Percentiles rank a stretch among this genome's conserved stretches.
phyloP scores from a whole-genome alignment of 2,329 filamentous ascomycete species.

The Tympanopsis confertula region DNA sequence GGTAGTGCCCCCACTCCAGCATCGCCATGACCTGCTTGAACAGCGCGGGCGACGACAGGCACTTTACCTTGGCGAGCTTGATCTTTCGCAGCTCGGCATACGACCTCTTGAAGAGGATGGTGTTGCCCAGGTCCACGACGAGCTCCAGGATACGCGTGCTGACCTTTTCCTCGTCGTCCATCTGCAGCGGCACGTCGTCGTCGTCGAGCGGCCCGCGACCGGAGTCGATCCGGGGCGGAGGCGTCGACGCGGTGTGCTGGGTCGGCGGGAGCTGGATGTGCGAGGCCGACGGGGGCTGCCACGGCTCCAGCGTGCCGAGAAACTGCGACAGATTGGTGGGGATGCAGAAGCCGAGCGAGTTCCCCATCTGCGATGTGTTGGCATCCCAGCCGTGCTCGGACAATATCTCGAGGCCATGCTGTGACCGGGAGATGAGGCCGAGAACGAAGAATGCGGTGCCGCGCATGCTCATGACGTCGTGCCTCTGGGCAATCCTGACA shows the following conservation, averaged over 20 bases:
- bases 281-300: conserved; percentile 37
- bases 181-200: conserved; percentile 19
- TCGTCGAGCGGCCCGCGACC: conserved; percentile 12
- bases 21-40: conserved; percentile 79
- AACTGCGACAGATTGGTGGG: conserved; percentile 68
- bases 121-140: conserved; percentile 81
- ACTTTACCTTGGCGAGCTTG: conserved; percentile 61
- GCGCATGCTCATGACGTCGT: conserved; percentile 81
- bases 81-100: conserved; percentile 72
- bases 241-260: conserved; percentile 37
- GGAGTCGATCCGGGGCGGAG: conserved; percentile 29
- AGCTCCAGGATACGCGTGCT: conserved; percentile 69
- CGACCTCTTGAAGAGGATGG: conserved; percentile 80
- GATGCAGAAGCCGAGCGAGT: conserved; percentile 77
- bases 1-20: conserved; percentile 80
- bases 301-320: conserved; percentile 58
- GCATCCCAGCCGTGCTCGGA: conserved; percentile 88
- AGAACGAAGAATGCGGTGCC: conserved; percentile 96
- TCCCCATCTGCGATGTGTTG: conserved; percentile 70
- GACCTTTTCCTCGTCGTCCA: conserved; percentile 46
- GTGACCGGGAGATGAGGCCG: conserved; percentile 79
- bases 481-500: conserved; percentile 74
- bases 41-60: conserved; percentile 65
- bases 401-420: conserved; percentile 84
- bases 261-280: conserved; percentile 34